Conservation (phyloP, 2,329 filamentous ascomycete genomes). For the Monilinia fructicola region DNA sequence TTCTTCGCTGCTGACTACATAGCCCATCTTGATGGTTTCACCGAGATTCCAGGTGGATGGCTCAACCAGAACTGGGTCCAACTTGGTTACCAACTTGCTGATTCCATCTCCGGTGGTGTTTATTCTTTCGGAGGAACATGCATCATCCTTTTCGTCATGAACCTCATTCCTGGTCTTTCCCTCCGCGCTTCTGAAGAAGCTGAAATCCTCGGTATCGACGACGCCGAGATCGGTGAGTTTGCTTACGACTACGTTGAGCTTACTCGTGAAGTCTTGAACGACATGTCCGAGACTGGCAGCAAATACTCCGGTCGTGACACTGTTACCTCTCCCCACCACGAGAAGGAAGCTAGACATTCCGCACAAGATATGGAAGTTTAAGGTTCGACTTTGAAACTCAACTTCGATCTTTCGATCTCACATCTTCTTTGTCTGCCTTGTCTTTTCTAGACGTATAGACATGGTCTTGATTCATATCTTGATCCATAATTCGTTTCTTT, state of each 20-base stretch:
- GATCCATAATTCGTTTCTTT: neutral
- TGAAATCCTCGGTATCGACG: conserved; percentile 82
- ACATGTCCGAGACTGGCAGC: conserved; percentile 14
- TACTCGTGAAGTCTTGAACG: conserved; percentile 59
- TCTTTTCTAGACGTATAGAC: neutral
- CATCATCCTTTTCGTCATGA: conserved; percentile 77
- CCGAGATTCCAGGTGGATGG: conserved; percentile 73
- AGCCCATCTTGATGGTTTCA: conserved; percentile 72
- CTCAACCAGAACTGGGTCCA: conserved; percentile 82
- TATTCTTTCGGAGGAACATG: conserved; percentile 80
- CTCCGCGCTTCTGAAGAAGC: conserved; percentile 75
- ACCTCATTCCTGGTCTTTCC: conserved; percentile 71
- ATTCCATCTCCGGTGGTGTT: conserved; percentile 70
- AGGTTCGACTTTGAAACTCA: neutral
- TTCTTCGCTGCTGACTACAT: conserved; percentile 87
- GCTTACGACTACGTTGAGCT: conserved; percentile 92
- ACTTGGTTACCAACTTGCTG: conserved; percentile 79
- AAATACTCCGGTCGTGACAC: conserved; percentile 18
- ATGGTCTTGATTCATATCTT: neutral
- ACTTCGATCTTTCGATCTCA: neutral
- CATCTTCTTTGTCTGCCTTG: neutral
- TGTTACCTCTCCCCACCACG: neutral
- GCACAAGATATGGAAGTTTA: conserved; percentile 8
- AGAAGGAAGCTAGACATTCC: conserved; percentile 8
- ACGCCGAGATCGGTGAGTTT: conserved; percentile 89